phyloP scores from a whole-genome alignment of 768 basidiomycete species.

The Heimioporus sp. region DNA sequence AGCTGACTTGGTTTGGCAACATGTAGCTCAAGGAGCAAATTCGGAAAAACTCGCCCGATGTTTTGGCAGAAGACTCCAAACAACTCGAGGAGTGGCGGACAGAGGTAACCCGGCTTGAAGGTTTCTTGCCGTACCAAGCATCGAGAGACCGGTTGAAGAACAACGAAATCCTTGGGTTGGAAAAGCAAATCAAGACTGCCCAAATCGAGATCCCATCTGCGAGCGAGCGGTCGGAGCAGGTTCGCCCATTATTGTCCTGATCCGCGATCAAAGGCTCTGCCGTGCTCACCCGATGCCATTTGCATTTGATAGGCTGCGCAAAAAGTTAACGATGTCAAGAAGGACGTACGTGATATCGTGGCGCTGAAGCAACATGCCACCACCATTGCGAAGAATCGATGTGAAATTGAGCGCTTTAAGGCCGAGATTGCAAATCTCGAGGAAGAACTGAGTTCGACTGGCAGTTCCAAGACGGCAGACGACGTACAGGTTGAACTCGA shows the following conservation, averaged over 20 bases:
- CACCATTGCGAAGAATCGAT: constrained; percentile 56
- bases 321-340: constrained; percentile 50
- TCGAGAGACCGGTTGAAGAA: constrained; percentile 51
- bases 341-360: constrained; percentile 58
- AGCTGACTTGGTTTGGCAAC: neutral
- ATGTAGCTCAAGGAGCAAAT: constrained; percentile 64
- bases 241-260: constrained; percentile 26
- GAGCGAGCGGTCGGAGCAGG: constrained; percentile 59
- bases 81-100: constrained; percentile 55
- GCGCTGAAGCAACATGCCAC: constrained; percentile 59
- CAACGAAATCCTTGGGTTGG: constrained; percentile 65
- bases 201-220: constrained; percentile 55
- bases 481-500: constrained; percentile 83
- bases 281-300: neutral
- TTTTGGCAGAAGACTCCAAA: constrained; percentile 33
- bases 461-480: constrained; percentile 78
- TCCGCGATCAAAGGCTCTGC: neutral
- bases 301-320: constrained; percentile 44
- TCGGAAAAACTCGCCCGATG: constrained; percentile 50
- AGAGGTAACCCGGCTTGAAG: constrained; percentile 56
- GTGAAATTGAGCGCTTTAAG: constrained; percentile 56
- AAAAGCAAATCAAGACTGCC: constrained; percentile 56
- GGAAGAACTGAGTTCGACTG: constrained; percentile 63
- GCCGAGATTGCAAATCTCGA: constrained; percentile 66
- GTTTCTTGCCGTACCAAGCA: constrained; percentile 54